Evolutionary conservation across 257 asterid species (phyloP).

Genomic region (Verbena officinalis): DNA sequence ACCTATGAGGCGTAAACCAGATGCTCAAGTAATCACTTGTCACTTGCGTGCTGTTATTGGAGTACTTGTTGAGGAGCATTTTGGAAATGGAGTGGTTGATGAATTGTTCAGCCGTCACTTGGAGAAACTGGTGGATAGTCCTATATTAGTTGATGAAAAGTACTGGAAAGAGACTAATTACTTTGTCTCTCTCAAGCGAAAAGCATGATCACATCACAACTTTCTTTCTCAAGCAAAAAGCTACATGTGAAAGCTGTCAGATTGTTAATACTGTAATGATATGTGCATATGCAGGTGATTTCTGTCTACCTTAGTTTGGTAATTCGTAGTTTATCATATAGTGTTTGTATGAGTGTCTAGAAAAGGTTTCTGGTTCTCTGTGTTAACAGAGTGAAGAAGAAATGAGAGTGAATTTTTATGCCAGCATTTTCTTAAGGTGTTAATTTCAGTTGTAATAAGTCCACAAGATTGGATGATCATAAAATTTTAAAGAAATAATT

Average conservation of each 20-base stretch:
- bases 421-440: no score
- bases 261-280: no score
- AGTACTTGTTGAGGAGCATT: slow-evolving; percentile 46
- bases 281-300: no score
- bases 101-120: slow-evolving; percentile 43
- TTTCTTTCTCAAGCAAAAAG: neutral
- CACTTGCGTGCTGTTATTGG: slow-evolving; percentile 54
- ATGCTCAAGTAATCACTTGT: slow-evolving; percentile 22
- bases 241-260: neutral
- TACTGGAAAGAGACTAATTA: slow-evolving; percentile 44
- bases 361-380: no score
- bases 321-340: no score
- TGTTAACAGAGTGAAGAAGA: no score
- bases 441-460: no score
- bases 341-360: no score
- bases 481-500: no score
- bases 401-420: no score
- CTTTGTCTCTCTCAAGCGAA: slow-evolving; percentile 54
- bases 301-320: no score
- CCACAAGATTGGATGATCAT: no score
- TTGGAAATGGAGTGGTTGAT: slow-evolving; percentile 49
- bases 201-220: neutral
- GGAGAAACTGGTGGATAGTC: slow-evolving; percentile 39
- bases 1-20: slow-evolving; percentile 33
- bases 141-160: slow-evolving; percentile 34